Base-by-base conservation (phyloP, 1,284 basidiomycete species). In the Butyriboletus regius region DNA sequence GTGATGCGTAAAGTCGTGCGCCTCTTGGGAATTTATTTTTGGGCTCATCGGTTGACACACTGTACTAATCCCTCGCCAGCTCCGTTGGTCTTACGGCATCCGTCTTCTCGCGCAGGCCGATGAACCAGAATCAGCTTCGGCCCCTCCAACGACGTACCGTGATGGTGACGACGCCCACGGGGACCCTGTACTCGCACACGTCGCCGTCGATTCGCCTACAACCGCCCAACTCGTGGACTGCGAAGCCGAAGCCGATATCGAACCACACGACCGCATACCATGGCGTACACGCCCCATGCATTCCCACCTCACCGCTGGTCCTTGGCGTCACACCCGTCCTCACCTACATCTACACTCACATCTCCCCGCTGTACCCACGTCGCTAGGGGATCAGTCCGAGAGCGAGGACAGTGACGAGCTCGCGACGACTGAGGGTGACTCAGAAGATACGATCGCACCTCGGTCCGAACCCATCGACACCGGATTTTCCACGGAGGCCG, bases 61-160 rank as follows among this genome's bases (percentile, higher is more conserved):
- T 28, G 5, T 48, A 6, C 46, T 31, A 8, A 38, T 7, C 6
- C 1, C 0, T 15, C 5, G 2, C 13, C 6, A 90, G 87, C 69
- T 94, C n/a, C 84, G 91, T 20, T 94, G 91, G 86, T 90, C 87
- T 50, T 91, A 85, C 61, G 91, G 91, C 13, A 84, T 95, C 13
- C 78, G 77, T 48, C 75, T 93, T 0, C 75, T 94, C 8, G 79
- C 88, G 0, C 77, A 78, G 52, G 83, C 85, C 1, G 88, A 93
- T 55, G 78, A 82, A 7, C 66, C 69, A 35, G 61, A 62, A 22
- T 9, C 51, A 13, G 37, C 55, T 18, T 43, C 24, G 4, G 41
- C 49, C 17, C 18, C 31, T 0, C 37, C 44, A 3, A 41, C 55
- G 1, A 34, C 35, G 0, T 50, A 61, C 20, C 41, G 46, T 5